These are phyloP conservation scores for Aspergillus texensis DNA, from an alignment of 2,329 filamentous ascomycete species.

Conservation along the genomic window DNA sequence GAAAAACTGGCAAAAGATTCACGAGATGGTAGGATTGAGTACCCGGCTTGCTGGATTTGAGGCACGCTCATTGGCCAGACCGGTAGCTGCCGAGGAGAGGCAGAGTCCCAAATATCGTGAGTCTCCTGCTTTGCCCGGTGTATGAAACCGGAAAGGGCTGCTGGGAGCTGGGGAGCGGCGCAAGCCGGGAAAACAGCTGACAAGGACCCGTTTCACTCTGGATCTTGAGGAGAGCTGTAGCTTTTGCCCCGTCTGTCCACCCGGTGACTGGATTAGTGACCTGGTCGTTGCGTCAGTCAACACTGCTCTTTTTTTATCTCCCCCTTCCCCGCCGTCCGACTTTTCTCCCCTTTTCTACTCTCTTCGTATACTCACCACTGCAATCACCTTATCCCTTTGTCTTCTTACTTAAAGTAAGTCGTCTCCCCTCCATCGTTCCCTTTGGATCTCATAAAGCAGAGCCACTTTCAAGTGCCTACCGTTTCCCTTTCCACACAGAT, in stretches of 20 bases:
- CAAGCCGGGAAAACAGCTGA: conserved; percentile 32
- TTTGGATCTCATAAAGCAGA: not conserved
- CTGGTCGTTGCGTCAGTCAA: conserved; percentile 40
- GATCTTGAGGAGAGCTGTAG: conserved; percentile 17
- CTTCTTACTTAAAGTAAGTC: conserved; percentile 19
- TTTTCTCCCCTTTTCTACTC: conserved; percentile 23
- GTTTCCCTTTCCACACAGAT: not conserved
- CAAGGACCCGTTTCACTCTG: conserved; percentile 15
- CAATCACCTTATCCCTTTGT: conserved; percentile 11
- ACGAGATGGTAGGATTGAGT: conserved; percentile 28
- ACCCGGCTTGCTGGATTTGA: conserved; percentile 23
- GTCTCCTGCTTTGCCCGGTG: conserved; percentile 48
- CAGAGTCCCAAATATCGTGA: conserved; percentile 34
- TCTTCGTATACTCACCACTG: conserved; percentile 15
- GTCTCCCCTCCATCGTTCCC: not conserved
- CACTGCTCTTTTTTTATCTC: conserved; percentile 29
- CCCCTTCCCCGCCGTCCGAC: conserved; percentile 30
- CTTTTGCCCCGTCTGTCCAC: conserved; percentile 30
- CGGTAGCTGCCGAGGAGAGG: conserved; percentile 33
- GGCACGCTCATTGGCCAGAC: conserved; percentile 31
- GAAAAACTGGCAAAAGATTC: conserved; percentile 33
- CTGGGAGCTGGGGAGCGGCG: conserved; percentile 32
- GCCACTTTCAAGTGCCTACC: conserved; percentile 3
- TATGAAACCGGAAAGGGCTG: conserved; percentile 45
- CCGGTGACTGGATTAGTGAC: conserved; percentile 34